Base-by-base conservation (phyloP, 2,329 filamentous ascomycete genomes). In the Colletotrichum camelliae region DNA sequence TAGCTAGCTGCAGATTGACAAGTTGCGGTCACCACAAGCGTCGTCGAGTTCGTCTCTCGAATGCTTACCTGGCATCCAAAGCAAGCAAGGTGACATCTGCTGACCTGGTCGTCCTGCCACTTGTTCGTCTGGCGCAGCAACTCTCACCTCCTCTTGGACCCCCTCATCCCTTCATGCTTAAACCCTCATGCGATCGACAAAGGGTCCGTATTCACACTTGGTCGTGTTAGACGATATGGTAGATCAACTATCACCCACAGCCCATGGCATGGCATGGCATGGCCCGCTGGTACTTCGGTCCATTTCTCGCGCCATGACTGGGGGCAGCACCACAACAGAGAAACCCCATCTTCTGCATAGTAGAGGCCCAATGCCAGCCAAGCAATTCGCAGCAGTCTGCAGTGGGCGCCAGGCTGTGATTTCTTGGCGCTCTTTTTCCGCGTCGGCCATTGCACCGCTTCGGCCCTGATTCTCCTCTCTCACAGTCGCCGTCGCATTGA, bases 221-320 rank as follows among this genome's bases (percentile, higher is more conserved):
- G 31, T 52, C 31, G 52, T 58, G 15, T 21, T 48, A 27, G 21
- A 68, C 48, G 43, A 33, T 39, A 60, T 61, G 33, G 35, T 39
- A 67, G 62, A 67, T 55, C 27, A 58, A 65, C 15, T 8, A 72
- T 58, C 55, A 15, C 52, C 37, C 62, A 65, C 31, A 43, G 29
- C 18, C 43, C 43, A 21, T 48, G 43, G 43, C 39, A n/a, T 58
- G 7, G 24, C 21, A 15, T 35, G 58, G 29, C 33, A 60, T 37
- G 72, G 52, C 68, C 61, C 72, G 72, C 72, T 48, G 62, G 31
- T 64, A 67, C 62, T 64, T 68, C 73, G 69, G 73, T 68, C 37
- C 68, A 72, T 72, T 75, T 71, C 39, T 75, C 62, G 69, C 73
- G 69, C 70, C 69, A 72, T 68, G 33, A 62, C 67, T 18, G 21